These are phyloP conservation scores for Boletus sp. DNA, from an alignment of 768 basidiomycete genomes.

Conservation along the genomic window DNA sequence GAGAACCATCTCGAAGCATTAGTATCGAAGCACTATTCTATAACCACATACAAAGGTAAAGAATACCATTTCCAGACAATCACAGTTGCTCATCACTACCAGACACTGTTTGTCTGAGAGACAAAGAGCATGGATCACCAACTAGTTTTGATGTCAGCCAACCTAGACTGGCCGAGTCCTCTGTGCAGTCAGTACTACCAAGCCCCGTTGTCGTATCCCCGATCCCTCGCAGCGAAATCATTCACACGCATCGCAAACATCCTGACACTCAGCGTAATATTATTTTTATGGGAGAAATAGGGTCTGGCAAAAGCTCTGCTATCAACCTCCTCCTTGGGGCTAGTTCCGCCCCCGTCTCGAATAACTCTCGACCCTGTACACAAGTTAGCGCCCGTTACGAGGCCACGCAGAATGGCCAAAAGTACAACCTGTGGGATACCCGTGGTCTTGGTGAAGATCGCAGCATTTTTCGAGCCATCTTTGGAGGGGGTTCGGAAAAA, in stretches of 20 bases:
- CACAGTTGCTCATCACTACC: neutral
- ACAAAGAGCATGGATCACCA: neutral
- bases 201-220: no score
- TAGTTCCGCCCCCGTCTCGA: conserved; percentile 2
- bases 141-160: no score
- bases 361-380: conserved; percentile 15
- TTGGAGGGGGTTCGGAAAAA: conserved; percentile 9
- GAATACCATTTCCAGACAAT: neutral
- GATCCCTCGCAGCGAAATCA: no score
- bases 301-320: conserved; percentile 1
- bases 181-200: no score
- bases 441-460: conserved; percentile 35
- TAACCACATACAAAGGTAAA: neutral
- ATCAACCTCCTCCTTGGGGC: conserved; percentile 24
- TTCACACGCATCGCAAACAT: neutral
- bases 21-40: neutral
- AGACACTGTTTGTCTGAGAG: neutral
- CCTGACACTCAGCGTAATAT: conserved; percentile 10
- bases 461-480: conserved; percentile 6
- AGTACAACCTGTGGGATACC: conserved; percentile 34
- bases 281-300: conserved; percentile 21
- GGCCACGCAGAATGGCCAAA: neutral
- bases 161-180: no score
- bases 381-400: neutral
- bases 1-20: neutral